Conservation (phyloP, 228 moss, liverwort and hornwort species). For the Sphagnum magellanicum region DNA sequence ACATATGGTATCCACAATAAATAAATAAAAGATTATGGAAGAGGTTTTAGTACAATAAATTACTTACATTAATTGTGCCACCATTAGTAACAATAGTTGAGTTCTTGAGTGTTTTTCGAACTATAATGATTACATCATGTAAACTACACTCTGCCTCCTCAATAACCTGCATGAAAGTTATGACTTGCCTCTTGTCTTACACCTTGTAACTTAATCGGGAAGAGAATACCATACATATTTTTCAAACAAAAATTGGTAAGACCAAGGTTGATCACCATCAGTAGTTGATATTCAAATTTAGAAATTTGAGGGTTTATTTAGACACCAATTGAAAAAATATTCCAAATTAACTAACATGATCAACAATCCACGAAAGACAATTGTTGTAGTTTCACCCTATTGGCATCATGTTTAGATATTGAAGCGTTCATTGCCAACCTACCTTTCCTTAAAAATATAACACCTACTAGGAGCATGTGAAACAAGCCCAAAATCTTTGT, state of each 20-base stretch:
- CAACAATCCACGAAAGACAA: constrained; percentile 88
- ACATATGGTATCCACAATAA: background rate
- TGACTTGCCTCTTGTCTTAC: background rate
- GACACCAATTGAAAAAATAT: background rate
- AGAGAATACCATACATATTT: background rate
- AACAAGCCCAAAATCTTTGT: background rate
- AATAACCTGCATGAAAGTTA: constrained; percentile 53
- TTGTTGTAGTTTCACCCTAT: constrained; percentile 84
- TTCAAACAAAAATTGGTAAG: background rate
- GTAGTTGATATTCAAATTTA: no score
- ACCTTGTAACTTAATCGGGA: background rate
- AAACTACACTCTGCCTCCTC: constrained; percentile 98
- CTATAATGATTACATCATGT: constrained; percentile 98
- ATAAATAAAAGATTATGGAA: background rate
- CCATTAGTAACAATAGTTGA: constrained; percentile 94
- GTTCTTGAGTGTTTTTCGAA: constrained; percentile 86
- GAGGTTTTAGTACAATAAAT: background rate
- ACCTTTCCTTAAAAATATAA: constrained; percentile 74
- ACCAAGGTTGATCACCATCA: background rate
- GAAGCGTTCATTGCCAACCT: constrained; percentile 96
- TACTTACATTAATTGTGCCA: constrained; percentile 92
- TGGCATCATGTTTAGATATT: constrained; percentile 96
- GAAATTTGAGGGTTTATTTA: no score
- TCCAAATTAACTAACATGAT: constrained; percentile 46
- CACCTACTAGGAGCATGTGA: constrained; percentile 77